Evolutionary conservation across 306 rosid species (phyloP).

Genomic region (Vigna unguiculata): DNA sequence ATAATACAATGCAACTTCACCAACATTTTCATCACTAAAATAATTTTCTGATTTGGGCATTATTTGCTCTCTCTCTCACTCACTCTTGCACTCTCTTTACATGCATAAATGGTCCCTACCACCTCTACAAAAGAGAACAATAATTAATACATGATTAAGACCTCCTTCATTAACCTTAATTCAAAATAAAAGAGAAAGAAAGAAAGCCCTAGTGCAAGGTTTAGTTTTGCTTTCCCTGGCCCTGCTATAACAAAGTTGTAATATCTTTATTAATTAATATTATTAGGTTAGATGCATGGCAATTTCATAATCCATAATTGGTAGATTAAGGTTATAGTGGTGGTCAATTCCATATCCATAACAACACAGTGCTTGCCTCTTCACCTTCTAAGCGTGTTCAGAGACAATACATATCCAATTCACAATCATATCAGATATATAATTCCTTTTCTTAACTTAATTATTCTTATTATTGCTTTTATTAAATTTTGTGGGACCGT

Average conservation of each 20-base stretch:
- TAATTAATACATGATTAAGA: slow-evolving; percentile 20
- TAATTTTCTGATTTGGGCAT: slow-evolving; percentile 53
- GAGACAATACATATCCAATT: slow-evolving; percentile 10
- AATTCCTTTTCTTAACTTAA: slow-evolving; percentile 8
- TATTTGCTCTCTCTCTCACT: slow-evolving; percentile 50
- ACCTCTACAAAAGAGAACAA: slow-evolving; percentile 32
- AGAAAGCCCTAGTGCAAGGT: slow-evolving; percentile 49
- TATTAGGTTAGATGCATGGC: slow-evolving; percentile 38
- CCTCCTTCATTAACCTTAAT: slow-evolving; percentile 41
- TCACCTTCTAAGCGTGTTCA: slow-evolving; percentile 32
- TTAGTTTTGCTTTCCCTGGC: slow-evolving; percentile 50
- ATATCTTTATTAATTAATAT: slow-evolving; percentile 31
- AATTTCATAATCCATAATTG: slow-evolving; percentile 37
- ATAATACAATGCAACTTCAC: slow-evolving; percentile 38
- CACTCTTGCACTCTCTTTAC: slow-evolving; percentile 24
- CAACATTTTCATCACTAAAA: slow-evolving; percentile 19
- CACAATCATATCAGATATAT: slow-evolving; percentile 26
- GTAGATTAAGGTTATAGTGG: slow-evolving; percentile 51
- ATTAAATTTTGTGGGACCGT: slow-evolving; percentile 34
- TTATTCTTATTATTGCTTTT: not conserved
- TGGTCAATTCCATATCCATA: slow-evolving; percentile 48
- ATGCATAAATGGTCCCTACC: slow-evolving; percentile 50
- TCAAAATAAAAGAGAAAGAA: slow-evolving; percentile 39
- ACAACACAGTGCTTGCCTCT: slow-evolving; percentile 42
- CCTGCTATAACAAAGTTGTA: slow-evolving; percentile 35